Evolutionary conservation across 1,284 basidiomycete species (phyloP), one percentile per base, ranked within the genome.

Genomic region (Gomphus bonarii): DNA sequence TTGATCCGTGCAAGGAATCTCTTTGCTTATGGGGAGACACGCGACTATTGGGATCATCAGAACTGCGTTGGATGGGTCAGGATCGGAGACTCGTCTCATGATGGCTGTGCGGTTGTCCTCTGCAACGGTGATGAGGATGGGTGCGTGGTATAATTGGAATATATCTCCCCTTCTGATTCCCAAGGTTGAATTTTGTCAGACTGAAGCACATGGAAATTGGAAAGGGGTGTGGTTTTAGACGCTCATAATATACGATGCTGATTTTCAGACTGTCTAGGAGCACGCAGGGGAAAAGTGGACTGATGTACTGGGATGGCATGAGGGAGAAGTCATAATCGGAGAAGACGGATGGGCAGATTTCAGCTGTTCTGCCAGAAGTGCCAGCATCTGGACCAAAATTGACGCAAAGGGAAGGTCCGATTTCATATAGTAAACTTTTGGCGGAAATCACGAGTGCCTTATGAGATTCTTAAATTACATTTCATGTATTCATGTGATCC

Each of bases 261-360:
- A 43, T 43, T 22, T 20, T 11, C 8, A 20, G 20, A 10, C 11
- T 43, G 11, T 22, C 42, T 48, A 48, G 65, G 73, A 75, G 43
- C 77, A 76, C 62, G 72, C 72, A 2, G 75, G 76, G 14, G 76
- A 80, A 65, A 72, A 69, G 36, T 81, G 77, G 77, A 76, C 76
- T 1, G 79, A 81, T 63, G 62, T 76, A 20, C 67, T 81, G 22
- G 78, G 78, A 9, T 80, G 79, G 79, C 67, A 70, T 58, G 64
- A 73, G 52, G 78, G 74, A 49, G 76, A 78, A 62, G 69, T 80
- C 54, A 70, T 66, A 20, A 76, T 80, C 46, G 76, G 71, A 31
- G 75, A 80, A 33, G 78, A 81, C 60, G 79, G 78, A 1, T 78
- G 74, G 74, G 77, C 72, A 8, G 73, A 76, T 55, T 78, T 79